Conservation (phyloP, 106 monocot species). For the Alisma plantagoaquatica region DNA sequence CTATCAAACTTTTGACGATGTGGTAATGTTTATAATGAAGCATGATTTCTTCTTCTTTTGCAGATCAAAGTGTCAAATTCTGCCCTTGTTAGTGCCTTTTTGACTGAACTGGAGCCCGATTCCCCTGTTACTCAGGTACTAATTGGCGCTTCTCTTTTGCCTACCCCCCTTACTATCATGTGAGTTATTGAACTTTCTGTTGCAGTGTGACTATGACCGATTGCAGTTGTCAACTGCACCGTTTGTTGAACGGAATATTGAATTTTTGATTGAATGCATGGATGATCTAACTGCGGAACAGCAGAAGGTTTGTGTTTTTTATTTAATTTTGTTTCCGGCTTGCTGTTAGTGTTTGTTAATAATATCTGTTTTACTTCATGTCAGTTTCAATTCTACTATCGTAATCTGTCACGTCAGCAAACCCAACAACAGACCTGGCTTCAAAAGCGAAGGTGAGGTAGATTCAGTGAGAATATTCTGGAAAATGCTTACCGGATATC, state of each 20-base stretch:
- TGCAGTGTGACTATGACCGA: conserved; percentile 84
- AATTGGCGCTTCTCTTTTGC: too few species aligned
- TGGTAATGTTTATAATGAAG: too few species aligned
- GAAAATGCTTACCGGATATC: too few species aligned
- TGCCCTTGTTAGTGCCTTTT: conserved; percentile 83
- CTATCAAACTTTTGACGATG: too few species aligned
- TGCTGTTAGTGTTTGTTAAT: too few species aligned
- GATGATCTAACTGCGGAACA: too few species aligned
- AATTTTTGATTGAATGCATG: conserved; percentile 93
- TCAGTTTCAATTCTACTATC: conserved; percentile 88
- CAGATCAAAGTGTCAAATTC: conserved; percentile 95
- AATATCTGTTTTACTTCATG: too few species aligned
- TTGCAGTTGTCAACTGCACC: conserved; percentile 67
- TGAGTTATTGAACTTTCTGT: not conserved
- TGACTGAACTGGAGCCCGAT: conserved; percentile 81
- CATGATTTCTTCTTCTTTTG: too few species aligned
- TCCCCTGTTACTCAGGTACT: conserved; percentile 72
- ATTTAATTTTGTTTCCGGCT: too few species aligned
- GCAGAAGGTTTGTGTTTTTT: too few species aligned
- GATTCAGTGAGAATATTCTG: too few species aligned
- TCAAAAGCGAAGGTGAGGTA: conserved; percentile 69
- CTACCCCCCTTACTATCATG: not conserved
- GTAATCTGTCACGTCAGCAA: too few species aligned
- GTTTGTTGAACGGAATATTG: conserved; percentile 86
- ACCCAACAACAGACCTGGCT: conserved; percentile 85